Base-by-base conservation (phyloP, 352 stramenopile species). In the Achlya hypogyna region DNA sequence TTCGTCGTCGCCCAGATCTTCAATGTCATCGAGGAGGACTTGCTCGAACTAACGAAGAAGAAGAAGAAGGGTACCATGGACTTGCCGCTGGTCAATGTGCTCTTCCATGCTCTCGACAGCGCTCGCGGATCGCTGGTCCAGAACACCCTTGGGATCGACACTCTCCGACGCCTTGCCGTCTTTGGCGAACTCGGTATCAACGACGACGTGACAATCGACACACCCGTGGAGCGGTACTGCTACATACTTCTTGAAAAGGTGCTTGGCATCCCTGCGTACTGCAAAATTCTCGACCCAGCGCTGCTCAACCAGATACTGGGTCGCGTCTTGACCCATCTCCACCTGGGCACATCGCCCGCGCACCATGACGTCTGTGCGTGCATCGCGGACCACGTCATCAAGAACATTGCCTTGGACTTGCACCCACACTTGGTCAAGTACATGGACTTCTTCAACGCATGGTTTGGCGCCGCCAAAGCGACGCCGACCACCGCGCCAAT, bases 401-500 rank as follows among this genome's bases (percentile, higher is more conserved):
- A 6, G 25, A 28, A 58, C 18, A 34, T 58, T 10, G 18, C 20
- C 20, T 45, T 47, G 16, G 60, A 67, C 32, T 23, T 67, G 29
- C 60, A 67, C 32, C 3, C 60, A n/a, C 38, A 42, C 25, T 38
- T 67, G 38, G 12, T 16, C 28, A 47, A 31, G n/a, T 56, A 42
- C 22, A 67, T 67, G 60, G 27, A 59, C n/a, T 67, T 58, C 34
- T 67, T 67, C 31, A 28, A 67, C 27, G 35, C 40, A 18, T 67
- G 60, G 60, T 67, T 67, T 34, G 27, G 18, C 32, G 28, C 40
- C 27, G 27, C 10, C 6, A 49, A 35, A 9, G 18, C 14, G 42
- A n/a, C 45, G 14, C 6, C 49, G 29, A 54, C 23, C 22, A 32
- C 5, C 27, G 31, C 14, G 14, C 20, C 31, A 4, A 34, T 67